Evolutionary conservation across 805 yeast species (phyloP).

Genomic region (Zygoascus flipseniorum): DNA sequence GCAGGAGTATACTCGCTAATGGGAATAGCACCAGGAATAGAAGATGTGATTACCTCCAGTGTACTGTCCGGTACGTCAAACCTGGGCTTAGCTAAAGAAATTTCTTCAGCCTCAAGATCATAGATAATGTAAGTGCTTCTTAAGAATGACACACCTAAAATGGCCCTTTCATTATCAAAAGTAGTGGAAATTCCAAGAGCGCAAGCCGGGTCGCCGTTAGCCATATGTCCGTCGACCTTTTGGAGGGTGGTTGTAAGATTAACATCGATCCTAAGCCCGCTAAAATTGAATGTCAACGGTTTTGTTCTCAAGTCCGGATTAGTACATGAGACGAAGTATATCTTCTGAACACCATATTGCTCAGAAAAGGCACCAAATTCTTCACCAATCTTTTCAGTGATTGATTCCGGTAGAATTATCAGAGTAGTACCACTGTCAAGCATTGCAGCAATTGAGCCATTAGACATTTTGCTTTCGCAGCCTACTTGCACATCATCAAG

Average conservation of each 20-base stretch:
- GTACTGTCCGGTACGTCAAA: slow-evolving; percentile 19
- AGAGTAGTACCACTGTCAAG: slow-evolving; percentile 53
- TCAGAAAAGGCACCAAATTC: neutral
- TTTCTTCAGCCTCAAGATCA: slow-evolving; percentile 49
- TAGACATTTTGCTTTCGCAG: neutral
- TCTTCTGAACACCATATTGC: neutral
- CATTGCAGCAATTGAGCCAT: slow-evolving; percentile 30
- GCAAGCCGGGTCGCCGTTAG: slow-evolving; percentile 16
- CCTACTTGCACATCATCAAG: slow-evolving; percentile 8
- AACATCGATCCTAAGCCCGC: slow-evolving; percentile 20
- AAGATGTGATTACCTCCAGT: slow-evolving; percentile 18
- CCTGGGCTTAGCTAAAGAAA: slow-evolving; percentile 46
- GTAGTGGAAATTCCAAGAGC: slow-evolving; percentile 6
- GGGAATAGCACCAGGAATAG: slow-evolving; percentile 23
- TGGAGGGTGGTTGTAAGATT: slow-evolving; percentile 20
- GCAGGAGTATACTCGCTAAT: slow-evolving; percentile 13
- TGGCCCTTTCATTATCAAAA: slow-evolving; percentile 9
- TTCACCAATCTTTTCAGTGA: neutral
- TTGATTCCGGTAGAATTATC: slow-evolving; percentile 36
- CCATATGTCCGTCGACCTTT: slow-evolving; percentile 5
- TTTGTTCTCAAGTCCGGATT: slow-evolving; percentile 17
- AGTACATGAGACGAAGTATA: neutral
- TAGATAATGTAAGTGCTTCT: slow-evolving; percentile 59
- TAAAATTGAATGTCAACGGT: slow-evolving; percentile 14
- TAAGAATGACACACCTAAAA: slow-evolving; percentile 59